Evolutionary conservation across 192 early-diverging fungal genomes (phyloP).

Genomic region (Umbelopsis sp.): DNA sequence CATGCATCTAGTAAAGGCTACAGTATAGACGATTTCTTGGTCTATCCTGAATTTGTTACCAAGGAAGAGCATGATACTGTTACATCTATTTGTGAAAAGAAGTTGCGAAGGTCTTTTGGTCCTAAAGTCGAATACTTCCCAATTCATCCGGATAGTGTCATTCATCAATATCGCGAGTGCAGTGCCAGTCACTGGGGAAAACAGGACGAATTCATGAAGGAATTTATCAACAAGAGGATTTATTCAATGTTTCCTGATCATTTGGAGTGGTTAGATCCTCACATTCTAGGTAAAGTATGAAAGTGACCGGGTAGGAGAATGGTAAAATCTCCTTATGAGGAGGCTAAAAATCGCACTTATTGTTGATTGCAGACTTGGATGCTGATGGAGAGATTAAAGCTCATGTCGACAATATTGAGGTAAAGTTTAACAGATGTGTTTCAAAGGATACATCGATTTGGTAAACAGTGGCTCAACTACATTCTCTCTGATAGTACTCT

Average conservation of each 20-base stretch:
- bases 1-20: neutral
- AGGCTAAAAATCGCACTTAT: too few species aligned
- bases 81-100: slow-evolving; percentile 37
- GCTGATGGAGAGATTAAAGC: slow-evolving; percentile 72
- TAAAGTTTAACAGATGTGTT: slow-evolving; percentile 10
- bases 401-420: slow-evolving; percentile 82
- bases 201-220: slow-evolving; percentile 44
- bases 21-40: slow-evolving; percentile 39
- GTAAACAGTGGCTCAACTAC: neutral
- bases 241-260: slow-evolving; percentile 55
- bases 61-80: slow-evolving; percentile 41
- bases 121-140: slow-evolving; percentile 55
- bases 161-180: slow-evolving; percentile 71
- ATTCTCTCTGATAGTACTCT: slow-evolving; percentile 37
- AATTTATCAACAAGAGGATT: slow-evolving; percentile 59
- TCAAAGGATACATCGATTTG: neutral
- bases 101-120: slow-evolving; percentile 49
- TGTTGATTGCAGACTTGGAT: slow-evolving; percentile 56
- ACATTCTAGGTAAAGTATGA: slow-evolving; percentile 56
- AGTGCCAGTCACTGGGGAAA: slow-evolving; percentile 65
- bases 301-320: neutral
- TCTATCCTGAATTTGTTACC: slow-evolving; percentile 46
- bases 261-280: slow-evolving; percentile 71
- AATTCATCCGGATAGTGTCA: slow-evolving; percentile 80
- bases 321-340: too few species aligned